Conservation (phyloP, 1,284 basidiomycete genomes). For the Heterobasidion annosum region DNA sequence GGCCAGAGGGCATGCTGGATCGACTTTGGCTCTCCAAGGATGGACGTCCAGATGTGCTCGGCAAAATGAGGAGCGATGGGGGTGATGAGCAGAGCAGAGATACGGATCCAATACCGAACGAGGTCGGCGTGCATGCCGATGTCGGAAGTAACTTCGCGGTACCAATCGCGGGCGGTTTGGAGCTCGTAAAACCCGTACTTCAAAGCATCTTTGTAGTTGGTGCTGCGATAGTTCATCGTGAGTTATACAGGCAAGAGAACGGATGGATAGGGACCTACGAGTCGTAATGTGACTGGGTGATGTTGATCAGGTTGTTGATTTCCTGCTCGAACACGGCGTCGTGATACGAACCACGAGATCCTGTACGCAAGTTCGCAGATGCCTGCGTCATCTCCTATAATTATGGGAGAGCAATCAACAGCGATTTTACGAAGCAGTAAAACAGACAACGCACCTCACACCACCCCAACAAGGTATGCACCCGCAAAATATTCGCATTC, state of each 20-base stretch:
- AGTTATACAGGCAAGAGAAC: background rate
- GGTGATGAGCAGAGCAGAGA: slow-evolving; percentile 71
- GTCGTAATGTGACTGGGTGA: slow-evolving; percentile 74
- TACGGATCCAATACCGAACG: slow-evolving; percentile 75
- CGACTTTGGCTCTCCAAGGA: slow-evolving; percentile 69
- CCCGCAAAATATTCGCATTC: slow-evolving; percentile 92
- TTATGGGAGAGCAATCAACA: background rate
- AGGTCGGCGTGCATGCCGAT: slow-evolving; percentile 88
- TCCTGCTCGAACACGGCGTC: slow-evolving; percentile 92
- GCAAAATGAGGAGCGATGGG: slow-evolving; percentile 95
- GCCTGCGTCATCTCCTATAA: slow-evolving; percentile 71
- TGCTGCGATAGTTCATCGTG: slow-evolving; percentile 34
- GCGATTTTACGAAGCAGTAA: background rate
- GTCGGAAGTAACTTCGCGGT: slow-evolving; percentile 86
- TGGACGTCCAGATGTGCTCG: slow-evolving; percentile 81
- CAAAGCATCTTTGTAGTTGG: slow-evolving; percentile 92
- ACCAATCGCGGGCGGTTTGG: slow-evolving; percentile 91
- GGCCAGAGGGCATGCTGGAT: slow-evolving; percentile 85
- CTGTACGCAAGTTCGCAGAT: slow-evolving; percentile 63
- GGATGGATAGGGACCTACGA: slow-evolving; percentile 39
- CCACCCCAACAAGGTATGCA: slow-evolving; percentile 91
- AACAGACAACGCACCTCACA: slow-evolving; percentile 57
- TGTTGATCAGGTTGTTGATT: slow-evolving; percentile 78
- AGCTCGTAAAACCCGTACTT: slow-evolving; percentile 97
- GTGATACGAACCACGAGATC: slow-evolving; percentile 57